A percentile compares a stretch with the other conserved stretches of the same genome.
Conservation (phyloP, 176 grass and related monocot species). For the Bonia amplexicaulis region DNA sequence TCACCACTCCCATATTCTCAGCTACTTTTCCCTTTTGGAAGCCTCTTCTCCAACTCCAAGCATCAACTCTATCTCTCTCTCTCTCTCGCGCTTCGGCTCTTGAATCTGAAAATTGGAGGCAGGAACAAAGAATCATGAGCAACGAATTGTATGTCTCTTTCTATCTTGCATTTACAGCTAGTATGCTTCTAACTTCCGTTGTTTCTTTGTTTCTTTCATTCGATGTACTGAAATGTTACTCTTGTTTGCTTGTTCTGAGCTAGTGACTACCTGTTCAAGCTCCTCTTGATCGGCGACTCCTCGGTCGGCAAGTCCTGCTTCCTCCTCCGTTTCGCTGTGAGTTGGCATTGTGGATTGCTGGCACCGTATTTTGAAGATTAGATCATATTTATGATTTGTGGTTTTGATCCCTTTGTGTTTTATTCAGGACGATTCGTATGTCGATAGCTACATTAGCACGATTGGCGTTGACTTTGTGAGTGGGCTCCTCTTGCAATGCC, state of each 20-base stretch:
- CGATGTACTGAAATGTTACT: not conserved
- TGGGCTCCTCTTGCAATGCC: not conserved
- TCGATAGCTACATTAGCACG: constrained; percentile 77
- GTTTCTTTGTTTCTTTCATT: too few relatives aligned
- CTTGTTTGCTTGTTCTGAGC: not conserved
- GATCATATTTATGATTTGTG: not conserved
- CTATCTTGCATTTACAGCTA: not conserved
- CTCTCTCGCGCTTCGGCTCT: not conserved
- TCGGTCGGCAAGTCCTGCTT: constrained; percentile 78
- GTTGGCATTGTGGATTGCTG: not conserved
- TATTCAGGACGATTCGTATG: constrained; percentile 62
- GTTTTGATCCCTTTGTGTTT: not conserved
- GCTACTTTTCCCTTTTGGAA: not conserved
- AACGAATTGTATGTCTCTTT: constrained; percentile 47
- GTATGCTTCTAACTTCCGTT: not conserved
- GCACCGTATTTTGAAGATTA: not conserved
- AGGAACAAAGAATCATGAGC: constrained; percentile 29
- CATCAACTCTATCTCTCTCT: not conserved
- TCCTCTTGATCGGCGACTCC: constrained; percentile 77
- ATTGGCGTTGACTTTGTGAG: constrained; percentile 80
- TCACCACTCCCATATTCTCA: not conserved
- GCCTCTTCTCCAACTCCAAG: not conserved
- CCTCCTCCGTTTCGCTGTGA: constrained; percentile 71
- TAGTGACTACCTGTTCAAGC: constrained; percentile 83
- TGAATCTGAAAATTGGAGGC: not conserved